Evolutionary conservation across 2,329 filamentous ascomycete species (phyloP).

Genomic region (Parasarocladium wereldwijsianum): DNA sequence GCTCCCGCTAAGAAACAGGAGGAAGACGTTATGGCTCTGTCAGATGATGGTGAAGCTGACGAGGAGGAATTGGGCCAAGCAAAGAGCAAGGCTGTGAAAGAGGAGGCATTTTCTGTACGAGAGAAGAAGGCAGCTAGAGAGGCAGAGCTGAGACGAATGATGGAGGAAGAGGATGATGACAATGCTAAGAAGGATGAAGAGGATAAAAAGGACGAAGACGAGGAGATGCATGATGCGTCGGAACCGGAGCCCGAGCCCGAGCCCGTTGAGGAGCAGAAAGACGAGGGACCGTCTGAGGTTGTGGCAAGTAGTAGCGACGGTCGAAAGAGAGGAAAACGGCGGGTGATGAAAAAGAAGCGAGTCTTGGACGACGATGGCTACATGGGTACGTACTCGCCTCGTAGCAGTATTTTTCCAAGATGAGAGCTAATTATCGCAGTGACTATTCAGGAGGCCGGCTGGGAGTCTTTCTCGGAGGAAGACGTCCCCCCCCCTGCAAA

Average conservation of each 20-base stretch:
- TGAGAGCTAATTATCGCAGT: constrained; percentile 33
- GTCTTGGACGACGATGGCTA: constrained; percentile 82
- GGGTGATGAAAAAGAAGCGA: constrained; percentile 78
- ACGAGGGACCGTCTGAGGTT: constrained; percentile 31
- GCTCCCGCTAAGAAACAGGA: constrained; percentile 14
- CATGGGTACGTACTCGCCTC: constrained; percentile 44
- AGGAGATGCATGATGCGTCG: constrained; percentile 24
- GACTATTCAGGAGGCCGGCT: constrained; percentile 68
- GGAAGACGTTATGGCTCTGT: constrained; percentile 16
- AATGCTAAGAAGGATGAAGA: constrained; percentile 29
- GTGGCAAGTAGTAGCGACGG: constrained; percentile 40
- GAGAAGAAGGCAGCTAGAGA: constrained; percentile 21
- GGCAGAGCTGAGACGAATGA: constrained; percentile 24
- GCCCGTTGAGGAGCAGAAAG: constrained; percentile 19
- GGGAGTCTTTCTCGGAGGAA: constrained; percentile 91
- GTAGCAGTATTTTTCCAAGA: neutral
- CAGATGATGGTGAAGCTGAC: constrained; percentile 26
- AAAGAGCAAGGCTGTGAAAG: constrained; percentile 12
- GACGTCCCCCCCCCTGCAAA: constrained; percentile 44
- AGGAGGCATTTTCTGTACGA: constrained; percentile 10
- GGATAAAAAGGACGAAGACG: constrained; percentile 21
- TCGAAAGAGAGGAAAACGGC: constrained; percentile 59
- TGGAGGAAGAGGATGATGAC: constrained; percentile 35
- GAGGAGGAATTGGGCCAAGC: constrained; percentile 17
- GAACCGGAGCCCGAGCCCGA: constrained; percentile 23